Conservation (phyloP, 495 filamentous ascomycete species). For the Clohesyomyces aquaticus region DNA sequence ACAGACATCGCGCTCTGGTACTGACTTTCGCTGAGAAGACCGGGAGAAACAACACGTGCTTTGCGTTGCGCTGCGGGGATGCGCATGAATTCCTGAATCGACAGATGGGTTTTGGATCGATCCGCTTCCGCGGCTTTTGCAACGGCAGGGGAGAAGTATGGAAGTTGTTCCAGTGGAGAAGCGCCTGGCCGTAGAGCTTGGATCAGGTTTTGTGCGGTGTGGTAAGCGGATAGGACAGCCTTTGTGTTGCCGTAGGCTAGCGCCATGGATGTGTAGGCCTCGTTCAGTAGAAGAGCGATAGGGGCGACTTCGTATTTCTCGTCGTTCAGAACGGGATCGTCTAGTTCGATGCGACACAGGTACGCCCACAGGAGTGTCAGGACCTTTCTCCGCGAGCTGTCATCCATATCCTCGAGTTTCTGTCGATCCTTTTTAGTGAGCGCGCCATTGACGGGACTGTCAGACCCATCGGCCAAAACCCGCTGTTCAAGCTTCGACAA, state of each 20-base stretch:
- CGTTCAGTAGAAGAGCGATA: slow-evolving; percentile 78
- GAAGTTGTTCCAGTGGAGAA: slow-evolving; percentile 90
- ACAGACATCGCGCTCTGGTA: slow-evolving; percentile 75
- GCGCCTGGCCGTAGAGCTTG: slow-evolving; percentile 82
- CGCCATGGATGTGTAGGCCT: slow-evolving; percentile 82
- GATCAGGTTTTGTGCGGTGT: slow-evolving; percentile 78
- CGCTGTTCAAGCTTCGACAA: slow-evolving; percentile 79
- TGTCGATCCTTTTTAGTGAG: slow-evolving; percentile 71
- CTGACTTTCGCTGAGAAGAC: slow-evolving; percentile 72
- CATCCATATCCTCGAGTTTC: slow-evolving; percentile 69
- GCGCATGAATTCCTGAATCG: slow-evolving; percentile 85
- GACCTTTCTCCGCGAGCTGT: slow-evolving; percentile 76
- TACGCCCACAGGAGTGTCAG: slow-evolving; percentile 93
- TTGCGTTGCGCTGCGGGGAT: slow-evolving; percentile 74
- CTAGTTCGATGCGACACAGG: slow-evolving; percentile 78
- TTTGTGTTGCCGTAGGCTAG: slow-evolving; percentile 83
- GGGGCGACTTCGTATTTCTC: slow-evolving; percentile 80
- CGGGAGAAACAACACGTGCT: slow-evolving; percentile 67
- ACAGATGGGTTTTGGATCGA: slow-evolving; percentile 69
- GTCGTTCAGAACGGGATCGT: slow-evolving; percentile 70
- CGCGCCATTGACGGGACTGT: slow-evolving; percentile 56
- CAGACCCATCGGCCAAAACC: slow-evolving; percentile 63
- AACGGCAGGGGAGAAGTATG: slow-evolving; percentile 77
- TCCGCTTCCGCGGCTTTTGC: slow-evolving; percentile 77
- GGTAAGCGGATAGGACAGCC: slow-evolving; percentile 82